Evolutionary conservation across 192 early-diverging fungal species (phyloP).

Genomic region (Coemansia sp.): DNA sequence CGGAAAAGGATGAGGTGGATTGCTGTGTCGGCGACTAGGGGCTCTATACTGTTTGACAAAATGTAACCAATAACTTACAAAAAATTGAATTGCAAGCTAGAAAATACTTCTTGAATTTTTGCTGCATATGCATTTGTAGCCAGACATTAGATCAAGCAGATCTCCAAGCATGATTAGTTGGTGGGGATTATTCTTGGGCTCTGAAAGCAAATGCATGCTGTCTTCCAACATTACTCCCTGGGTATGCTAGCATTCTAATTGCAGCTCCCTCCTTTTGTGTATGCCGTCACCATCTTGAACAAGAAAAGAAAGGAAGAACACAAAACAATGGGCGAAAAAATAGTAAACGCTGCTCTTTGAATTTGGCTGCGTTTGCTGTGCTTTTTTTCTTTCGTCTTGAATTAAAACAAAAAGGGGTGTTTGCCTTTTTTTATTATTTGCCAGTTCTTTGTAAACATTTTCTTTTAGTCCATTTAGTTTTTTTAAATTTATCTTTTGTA

Average conservation of each 20-base stretch:
- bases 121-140: neutral
- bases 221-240: too few relatives aligned
- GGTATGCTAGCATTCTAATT: neutral
- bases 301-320: neutral
- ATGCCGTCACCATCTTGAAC: neutral
- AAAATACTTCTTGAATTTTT: neutral
- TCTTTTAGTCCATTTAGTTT: neutral
- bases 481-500: neutral
- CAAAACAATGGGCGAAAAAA: neutral
- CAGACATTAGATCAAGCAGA: neutral
- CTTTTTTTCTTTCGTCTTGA: neutral
- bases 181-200: too few relatives aligned
- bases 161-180: too few relatives aligned
- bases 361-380: neutral
- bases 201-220: too few relatives aligned
- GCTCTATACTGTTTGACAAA: neutral
- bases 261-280: neutral
- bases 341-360: neutral
- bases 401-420: constrained; percentile 3
- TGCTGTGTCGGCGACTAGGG: neutral
- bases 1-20: neutral
- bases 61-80: neutral
- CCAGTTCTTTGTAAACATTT: neutral
- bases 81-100: neutral
- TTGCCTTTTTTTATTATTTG: neutral